Conservation (phyloP, 2,329 filamentous ascomycete species). For the Gliomastix tumulicola region DNA sequence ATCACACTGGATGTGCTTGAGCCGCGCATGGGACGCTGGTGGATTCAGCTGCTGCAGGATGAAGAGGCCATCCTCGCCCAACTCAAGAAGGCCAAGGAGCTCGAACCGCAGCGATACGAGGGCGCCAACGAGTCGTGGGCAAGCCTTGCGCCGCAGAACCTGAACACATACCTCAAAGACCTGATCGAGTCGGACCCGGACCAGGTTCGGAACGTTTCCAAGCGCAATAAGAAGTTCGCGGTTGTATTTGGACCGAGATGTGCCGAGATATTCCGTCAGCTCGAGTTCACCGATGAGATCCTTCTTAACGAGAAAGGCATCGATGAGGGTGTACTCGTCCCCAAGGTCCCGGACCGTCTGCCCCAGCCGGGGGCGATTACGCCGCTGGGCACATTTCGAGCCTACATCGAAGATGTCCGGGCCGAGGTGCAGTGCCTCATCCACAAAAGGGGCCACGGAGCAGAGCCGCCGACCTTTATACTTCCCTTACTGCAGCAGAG, state of each 20-base stretch:
- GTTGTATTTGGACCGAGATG: slow-evolving; percentile 46
- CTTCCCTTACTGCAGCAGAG: slow-evolving; percentile 19
- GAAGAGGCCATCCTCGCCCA: slow-evolving; percentile 32
- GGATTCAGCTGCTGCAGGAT: slow-evolving; percentile 37
- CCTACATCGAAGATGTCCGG: slow-evolving; percentile 41
- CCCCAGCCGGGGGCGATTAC: slow-evolving; percentile 24
- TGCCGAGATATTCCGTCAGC: slow-evolving; percentile 36
- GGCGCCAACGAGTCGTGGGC: slow-evolving; percentile 32
- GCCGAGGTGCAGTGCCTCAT: slow-evolving; percentile 39
- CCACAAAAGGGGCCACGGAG: slow-evolving; percentile 21
- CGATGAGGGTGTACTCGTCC: slow-evolving; percentile 27
- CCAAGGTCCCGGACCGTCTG: slow-evolving; percentile 22
- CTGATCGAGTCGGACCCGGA: slow-evolving; percentile 29
- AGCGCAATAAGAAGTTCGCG: slow-evolving; percentile 48
- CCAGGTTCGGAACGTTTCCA: slow-evolving; percentile 39
- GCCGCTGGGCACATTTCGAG: slow-evolving; percentile 31
- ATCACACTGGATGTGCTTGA: slow-evolving; percentile 40
- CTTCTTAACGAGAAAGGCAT: slow-evolving; percentile 23
- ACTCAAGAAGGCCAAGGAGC: slow-evolving; percentile 26
- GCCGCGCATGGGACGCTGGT: slow-evolving; percentile 36
- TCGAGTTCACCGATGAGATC: slow-evolving; percentile 39
- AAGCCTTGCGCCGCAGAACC: slow-evolving; percentile 31
- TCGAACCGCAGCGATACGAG: slow-evolving; percentile 41
- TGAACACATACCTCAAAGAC: slow-evolving; percentile 46
- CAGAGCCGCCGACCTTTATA: slow-evolving; percentile 20